phyloP scores from a whole-genome alignment of 805 yeast species.

The Cyberlindnera euphorbiae region DNA sequence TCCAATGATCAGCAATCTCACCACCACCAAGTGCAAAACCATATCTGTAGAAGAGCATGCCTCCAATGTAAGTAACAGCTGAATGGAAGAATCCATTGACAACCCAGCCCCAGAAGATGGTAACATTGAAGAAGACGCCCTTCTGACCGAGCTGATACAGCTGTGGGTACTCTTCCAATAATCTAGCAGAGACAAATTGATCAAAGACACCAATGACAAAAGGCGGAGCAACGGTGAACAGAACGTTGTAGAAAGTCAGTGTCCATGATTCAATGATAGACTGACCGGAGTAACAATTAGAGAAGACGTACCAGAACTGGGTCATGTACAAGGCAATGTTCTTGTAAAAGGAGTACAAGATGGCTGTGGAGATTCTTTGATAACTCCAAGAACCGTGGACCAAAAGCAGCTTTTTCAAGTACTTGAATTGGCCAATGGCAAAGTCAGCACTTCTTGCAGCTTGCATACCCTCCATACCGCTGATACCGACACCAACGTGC shows the following conservation, averaged over 20 bases:
- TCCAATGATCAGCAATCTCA: constrained; percentile 79
- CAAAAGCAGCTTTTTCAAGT: constrained; percentile 70
- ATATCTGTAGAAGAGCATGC: constrained; percentile 59
- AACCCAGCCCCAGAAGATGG: constrained; percentile 97
- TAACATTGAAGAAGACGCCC: constrained; percentile 83
- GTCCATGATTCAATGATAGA: constrained; percentile 98
- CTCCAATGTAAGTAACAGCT: constrained; percentile 72
- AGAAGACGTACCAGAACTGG: constrained; percentile 95
- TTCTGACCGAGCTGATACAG: constrained; percentile 86
- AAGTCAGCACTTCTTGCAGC: constrained; percentile 98
- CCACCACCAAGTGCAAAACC: constrained; percentile 70
- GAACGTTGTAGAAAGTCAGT: constrained; percentile 88
- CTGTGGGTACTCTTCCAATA: constrained; percentile 88
- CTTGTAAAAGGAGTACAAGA: constrained; percentile 91
- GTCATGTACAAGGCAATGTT: constrained; percentile 95
- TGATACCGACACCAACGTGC: constrained; percentile 97
- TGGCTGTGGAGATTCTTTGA: constrained; percentile 89
- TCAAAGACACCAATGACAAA: constrained; percentile 95
- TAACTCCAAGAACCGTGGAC: constrained; percentile 99
- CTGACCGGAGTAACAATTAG: constrained; percentile 91
- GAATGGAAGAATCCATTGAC: constrained; percentile 94
- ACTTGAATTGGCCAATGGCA: constrained; percentile 93
- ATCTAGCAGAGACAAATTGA: constrained; percentile 88
- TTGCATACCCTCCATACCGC: constrained; percentile 99
- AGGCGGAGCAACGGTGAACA: constrained; percentile 94